Base-by-base conservation (phyloP, 495 filamentous ascomycete species). In the Aspergillus sclerotioniger region DNA sequence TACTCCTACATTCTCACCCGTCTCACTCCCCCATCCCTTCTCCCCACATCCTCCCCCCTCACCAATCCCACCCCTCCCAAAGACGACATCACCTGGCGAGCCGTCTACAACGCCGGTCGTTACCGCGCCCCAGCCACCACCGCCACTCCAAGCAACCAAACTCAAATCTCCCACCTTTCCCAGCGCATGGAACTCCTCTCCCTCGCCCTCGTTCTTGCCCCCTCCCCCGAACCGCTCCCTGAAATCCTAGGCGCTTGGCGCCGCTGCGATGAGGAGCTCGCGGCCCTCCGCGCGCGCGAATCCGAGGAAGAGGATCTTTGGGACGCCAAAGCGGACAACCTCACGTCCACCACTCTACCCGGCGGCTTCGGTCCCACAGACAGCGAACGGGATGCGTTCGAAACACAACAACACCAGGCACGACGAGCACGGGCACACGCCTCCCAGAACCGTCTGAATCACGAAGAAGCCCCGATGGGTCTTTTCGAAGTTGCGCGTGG, bases 121-220 rank as follows among this genome's bases (percentile, higher is more conserved):
- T 90, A 91, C 76, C 84, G 87, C 35, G 79, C 83, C 46, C 65
- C 68, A 28, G 61, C 67, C 10, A 61, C 54, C 25, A 67, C 65
- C 21, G 56, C 67, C 13, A 52, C 67, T 15, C 65, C 67, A 43
- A 59, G 51, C 37, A 70, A 73, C 52, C 60, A 71, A 58, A 47
- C 68, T 54, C 72, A 75, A 65, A 78, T 78, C 68, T 66, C 52
- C 64, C 61, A 71, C 60, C 68, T 80, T 62, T 74, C 74, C 58
- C 91, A 96, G 74, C 83, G 92, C 29, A 91, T 96, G 76, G 94
- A 98, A 58, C 89, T 96, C 21, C 84, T 98, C 32, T 89, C 91
- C 10, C 85, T 90, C 19, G 87, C 94, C 2, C 82, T 98, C 32
- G 80, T 89, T 39, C 83, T 98, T 52, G 90, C 88, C 2, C 93